Conservation (phyloP, 768 basidiomycete genomes). For the Hydnum rufescens region DNA sequence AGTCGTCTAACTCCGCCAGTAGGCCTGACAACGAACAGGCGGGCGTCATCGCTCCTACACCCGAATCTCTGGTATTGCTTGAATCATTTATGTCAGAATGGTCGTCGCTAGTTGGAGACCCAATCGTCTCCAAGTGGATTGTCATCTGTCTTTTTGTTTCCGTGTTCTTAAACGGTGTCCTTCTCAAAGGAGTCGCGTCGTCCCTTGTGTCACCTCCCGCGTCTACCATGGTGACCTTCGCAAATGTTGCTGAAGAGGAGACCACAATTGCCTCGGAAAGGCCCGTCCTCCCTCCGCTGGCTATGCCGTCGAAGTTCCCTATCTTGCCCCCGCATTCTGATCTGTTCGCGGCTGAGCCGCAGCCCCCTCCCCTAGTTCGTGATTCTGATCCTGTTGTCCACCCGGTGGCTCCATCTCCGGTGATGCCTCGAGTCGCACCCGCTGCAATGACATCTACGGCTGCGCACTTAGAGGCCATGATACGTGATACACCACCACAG, state of each 20-base stretch:
- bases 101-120: slow-evolving; percentile 85
- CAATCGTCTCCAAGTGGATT: slow-evolving; percentile 87
- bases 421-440: neutral
- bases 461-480: neutral
- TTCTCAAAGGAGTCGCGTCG: slow-evolving; percentile 45
- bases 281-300: no score
- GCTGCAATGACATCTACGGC: neutral
- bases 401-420: neutral
- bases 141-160: slow-evolving; percentile 70
- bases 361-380: neutral
- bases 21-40: neutral
- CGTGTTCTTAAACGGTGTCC: slow-evolving; percentile 79
- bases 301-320: no score
- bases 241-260: neutral
- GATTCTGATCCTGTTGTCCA: neutral
- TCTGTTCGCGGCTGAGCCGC: neutral
- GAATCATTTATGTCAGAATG: slow-evolving; percentile 81
- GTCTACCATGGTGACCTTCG: neutral
- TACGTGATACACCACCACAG: neutral
- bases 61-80: slow-evolving; percentile 26
- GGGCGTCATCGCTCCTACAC: neutral
- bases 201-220: slow-evolving; percentile 6
- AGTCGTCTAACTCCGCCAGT: neutral
- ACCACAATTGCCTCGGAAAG: neutral
- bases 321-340: neutral